These are phyloP conservation scores for Leonotis leonurus DNA, from an alignment of 257 asterid genomes.

Conservation along the genomic window DNA sequence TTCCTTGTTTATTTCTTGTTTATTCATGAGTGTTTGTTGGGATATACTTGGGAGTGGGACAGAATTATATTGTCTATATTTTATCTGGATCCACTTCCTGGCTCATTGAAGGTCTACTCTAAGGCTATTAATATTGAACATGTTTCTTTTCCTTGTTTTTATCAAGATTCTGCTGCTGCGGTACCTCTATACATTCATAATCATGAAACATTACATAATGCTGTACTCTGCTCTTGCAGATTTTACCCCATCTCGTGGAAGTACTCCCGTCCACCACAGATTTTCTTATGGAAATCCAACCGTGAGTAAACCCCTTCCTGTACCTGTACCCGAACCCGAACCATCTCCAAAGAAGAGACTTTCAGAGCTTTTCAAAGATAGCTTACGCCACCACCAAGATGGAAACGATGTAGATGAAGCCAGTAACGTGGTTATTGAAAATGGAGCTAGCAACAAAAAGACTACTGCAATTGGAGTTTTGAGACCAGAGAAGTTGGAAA, in stretches of 20 bases:
- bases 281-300: constrained; percentile 27
- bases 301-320: constrained; percentile 16
- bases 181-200: background rate
- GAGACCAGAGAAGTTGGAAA: constrained; percentile 9
- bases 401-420: constrained; percentile 17
- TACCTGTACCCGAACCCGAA: no score
- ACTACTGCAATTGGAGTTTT: constrained; percentile 19
- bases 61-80: no score
- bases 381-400: constrained; percentile 26
- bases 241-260: constrained; percentile 72
- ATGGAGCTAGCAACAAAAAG: constrained; percentile 21
- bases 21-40: no score
- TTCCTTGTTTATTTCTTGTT: no score
- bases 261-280: constrained; percentile 52
- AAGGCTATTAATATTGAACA: background rate
- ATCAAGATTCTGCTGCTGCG: background rate
- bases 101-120: background rate
- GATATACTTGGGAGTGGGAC: no score
- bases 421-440: constrained; percentile 10
- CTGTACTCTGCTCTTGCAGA: constrained; percentile 28
- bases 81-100: background rate
- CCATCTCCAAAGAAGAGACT: constrained; percentile 57
- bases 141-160: background rate
- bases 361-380: constrained; percentile 56
- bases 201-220: background rate